Evolutionary conservation across 768 basidiomycete species (phyloP), one percentile per base, ranked within the genome.

Genomic region (Nevesoporus exiguus): DNA sequence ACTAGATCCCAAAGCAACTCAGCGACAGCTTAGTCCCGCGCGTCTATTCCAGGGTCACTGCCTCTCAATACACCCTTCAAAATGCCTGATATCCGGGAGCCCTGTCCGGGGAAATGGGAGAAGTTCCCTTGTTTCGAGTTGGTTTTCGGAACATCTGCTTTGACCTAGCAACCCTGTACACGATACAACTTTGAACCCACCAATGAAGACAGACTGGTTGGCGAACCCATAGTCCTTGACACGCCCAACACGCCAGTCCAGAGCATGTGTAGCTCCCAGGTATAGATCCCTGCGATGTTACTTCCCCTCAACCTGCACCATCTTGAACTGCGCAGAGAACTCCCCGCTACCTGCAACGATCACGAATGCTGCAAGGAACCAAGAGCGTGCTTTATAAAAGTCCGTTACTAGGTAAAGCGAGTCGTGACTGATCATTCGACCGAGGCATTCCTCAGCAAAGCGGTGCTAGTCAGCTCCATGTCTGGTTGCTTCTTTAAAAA

Each of bases 381-480:
- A 47, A 36, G 33, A 47, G 7, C 30, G 31, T 47, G 46, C 14
- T 11, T 34, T 47, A n/a, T 47, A 47, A 17, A 47, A 30, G 2
- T 22, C 46, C 7, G 46, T 34, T 9, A 47, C 8, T 11, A 47
- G 9, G 15, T 47, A 47, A n/a, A 47, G 33, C 22, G 46, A 47
- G 24, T 68, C 66, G 29, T 66, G 59, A 9, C 51, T 51, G 11
- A 61, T 61, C 11, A 57, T 57, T 9, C 42, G 51, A 4, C 60
- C 61, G 22, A 61, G 37, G 5, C 36, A 40, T 24, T 56, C 58
- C 27, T 65, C 58, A 7, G 56, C 65, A 30, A 65, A 67, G 17
- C 55, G 45, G 42, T 70, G 72, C 71, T 69, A 71, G 13, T 53
- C 51, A 22, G 40, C 48, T 1, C 61, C 69, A 54, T 69, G 47